phyloP scores from a whole-genome alignment of 1,284 basidiomycete genomes.

The Mycosarcoma mackinlayi region DNA sequence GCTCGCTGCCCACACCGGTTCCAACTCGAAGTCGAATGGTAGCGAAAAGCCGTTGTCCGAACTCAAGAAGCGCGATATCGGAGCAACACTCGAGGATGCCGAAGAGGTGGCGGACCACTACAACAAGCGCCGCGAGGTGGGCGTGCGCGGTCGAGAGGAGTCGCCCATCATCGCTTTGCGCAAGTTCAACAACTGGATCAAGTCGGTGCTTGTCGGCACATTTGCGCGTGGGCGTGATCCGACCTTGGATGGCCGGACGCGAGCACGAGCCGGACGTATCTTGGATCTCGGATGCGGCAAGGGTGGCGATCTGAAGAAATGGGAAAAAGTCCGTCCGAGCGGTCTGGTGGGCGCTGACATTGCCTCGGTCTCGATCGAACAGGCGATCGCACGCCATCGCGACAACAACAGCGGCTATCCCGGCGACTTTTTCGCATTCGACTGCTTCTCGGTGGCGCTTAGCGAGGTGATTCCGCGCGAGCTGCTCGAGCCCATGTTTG shows the following conservation, averaged over 20 bases:
- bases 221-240: slow-evolving; percentile 41
- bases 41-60: slow-evolving; percentile 1
- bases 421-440: slow-evolving; percentile 84
- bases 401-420: slow-evolving; percentile 74
- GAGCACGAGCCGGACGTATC: slow-evolving; percentile 75
- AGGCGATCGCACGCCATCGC: slow-evolving; percentile 79
- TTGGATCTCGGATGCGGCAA: slow-evolving; percentile 98
- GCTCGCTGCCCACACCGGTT: slow-evolving; percentile 1
- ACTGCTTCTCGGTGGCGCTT: slow-evolving; percentile 85
- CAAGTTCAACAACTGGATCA: slow-evolving; percentile 92
- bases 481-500: slow-evolving; percentile 76
- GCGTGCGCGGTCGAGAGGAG: slow-evolving; percentile 82
- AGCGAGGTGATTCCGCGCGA: slow-evolving; percentile 77
- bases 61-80: slow-evolving; percentile 23
- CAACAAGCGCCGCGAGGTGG: slow-evolving; percentile 90
- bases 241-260: slow-evolving; percentile 25
- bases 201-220: slow-evolving; percentile 52
- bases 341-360: slow-evolving; percentile 90
- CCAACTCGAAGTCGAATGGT: neutral
- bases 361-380: slow-evolving; percentile 87
- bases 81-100: slow-evolving; percentile 40
- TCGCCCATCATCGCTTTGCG: slow-evolving; percentile 96
- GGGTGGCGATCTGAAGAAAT: slow-evolving; percentile 96
- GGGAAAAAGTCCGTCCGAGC: slow-evolving; percentile 85
- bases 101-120: slow-evolving; percentile 69